Conservation (phyloP, 2,329 filamentous ascomycete genomes). For the Fusarium tanahbumbuense region DNA sequence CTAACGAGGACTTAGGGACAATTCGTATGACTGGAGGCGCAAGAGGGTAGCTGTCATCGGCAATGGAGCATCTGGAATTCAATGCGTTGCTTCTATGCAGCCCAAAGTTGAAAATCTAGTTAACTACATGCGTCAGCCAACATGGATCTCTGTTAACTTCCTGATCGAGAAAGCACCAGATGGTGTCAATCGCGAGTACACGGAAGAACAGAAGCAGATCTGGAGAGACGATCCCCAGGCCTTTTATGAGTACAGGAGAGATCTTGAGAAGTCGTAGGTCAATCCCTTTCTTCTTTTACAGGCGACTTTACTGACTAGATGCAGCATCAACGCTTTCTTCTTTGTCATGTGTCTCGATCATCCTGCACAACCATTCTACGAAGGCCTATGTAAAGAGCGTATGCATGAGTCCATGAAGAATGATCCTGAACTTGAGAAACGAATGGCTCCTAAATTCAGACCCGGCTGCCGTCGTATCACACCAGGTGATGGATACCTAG, state of each 20-base stretch:
- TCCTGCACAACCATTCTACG: slow-evolving; percentile 1
- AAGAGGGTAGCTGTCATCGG: slow-evolving; percentile 11
- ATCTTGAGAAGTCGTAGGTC: slow-evolving; percentile 8
- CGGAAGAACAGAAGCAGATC: slow-evolving; percentile 4
- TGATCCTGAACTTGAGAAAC: neutral
- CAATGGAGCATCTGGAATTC: slow-evolving; percentile 7
- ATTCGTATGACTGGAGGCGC: neutral
- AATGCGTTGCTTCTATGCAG: slow-evolving; percentile 2
- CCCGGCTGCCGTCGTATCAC: neutral
- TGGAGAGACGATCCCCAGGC: slow-evolving; percentile 4
- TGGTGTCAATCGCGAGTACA: slow-evolving; percentile 1
- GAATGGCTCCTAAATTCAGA: neutral
- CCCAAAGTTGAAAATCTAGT: slow-evolving; percentile 1
- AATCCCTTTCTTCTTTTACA: neutral
- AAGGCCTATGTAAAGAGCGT: slow-evolving; percentile 4
- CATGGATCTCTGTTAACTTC: slow-evolving; percentile 14
- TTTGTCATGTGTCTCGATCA: slow-evolving; percentile 16
- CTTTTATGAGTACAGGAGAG: neutral
- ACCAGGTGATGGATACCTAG: slow-evolving; percentile 7
- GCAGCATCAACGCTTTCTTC: slow-evolving; percentile 6
- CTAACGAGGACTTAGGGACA: neutral
- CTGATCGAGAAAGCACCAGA: slow-evolving; percentile 1
- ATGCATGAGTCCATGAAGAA: slow-evolving; percentile 11
- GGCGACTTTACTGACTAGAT: neutral
- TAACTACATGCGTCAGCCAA: slow-evolving; percentile 10